Evolutionary conservation across 2,329 filamentous ascomycete species (phyloP), one percentile per base, ranked within the genome.

Genomic region (Dactylellina leptospora): DNA sequence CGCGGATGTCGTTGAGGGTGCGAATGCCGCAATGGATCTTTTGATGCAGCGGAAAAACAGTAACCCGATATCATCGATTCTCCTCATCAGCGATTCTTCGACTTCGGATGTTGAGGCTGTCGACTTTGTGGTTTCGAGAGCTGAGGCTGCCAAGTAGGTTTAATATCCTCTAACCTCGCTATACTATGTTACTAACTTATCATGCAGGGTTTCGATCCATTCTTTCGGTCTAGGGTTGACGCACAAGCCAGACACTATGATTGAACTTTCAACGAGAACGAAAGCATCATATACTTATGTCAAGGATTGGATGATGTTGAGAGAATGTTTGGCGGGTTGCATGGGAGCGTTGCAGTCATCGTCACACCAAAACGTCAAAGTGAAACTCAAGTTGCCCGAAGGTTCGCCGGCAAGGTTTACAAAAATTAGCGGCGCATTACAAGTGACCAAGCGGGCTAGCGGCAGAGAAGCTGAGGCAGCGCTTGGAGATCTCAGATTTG

Each of bases 251-350:
- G 95, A 99, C 78, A 97, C 93, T 0, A 96, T 99, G 92, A 96
- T 99, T 74, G 93, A 97, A 81, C 83, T 99, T 10, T 97, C 95
- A 0, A 95, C 91, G 4, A 86, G 92, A 72, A 99, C 95, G 2
- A 99, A 97, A 82, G 95, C 93, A 3, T 96, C 92, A 0, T 99
- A 97, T 78, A 96, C 92, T 0, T 99, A 97, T 77, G 93, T 99
- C 76, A 99, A 97, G 81, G 95, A 99, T 80, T 99, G 95, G 95
- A 97, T 97, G 93, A 99, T 97, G 93, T 85, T 99, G 33, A 89
- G 95, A 25, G 95, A 99, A 80, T 97, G 95, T 79, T 85, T 97
- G 45, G 95, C 93, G 22, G 95, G 95, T 44, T 97, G 93, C 77
- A 83, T 99, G 25, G 95, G 95, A 48, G 88, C 92, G 11, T 85